phyloP scores from a whole-genome alignment of 2,329 filamentous ascomycete genomes.

The Clonostachys solani region DNA sequence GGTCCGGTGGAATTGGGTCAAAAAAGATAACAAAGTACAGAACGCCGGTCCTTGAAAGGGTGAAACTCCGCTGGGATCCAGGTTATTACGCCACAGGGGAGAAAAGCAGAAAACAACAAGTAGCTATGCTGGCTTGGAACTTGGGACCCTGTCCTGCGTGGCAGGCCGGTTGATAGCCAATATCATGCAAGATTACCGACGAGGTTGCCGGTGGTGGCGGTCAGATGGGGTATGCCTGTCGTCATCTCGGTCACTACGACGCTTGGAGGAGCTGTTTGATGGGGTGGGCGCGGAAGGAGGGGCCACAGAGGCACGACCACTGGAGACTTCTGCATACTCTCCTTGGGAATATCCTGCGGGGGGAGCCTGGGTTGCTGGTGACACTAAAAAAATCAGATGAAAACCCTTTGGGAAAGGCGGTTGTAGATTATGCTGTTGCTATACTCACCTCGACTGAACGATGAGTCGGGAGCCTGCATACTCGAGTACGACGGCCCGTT shows the following conservation, averaged over 20 bases:
- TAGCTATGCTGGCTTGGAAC: too few species aligned
- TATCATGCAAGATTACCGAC: conserved; percentile 19
- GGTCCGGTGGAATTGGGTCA: too few species aligned
- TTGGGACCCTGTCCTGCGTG: too few species aligned
- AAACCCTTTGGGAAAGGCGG: too few species aligned
- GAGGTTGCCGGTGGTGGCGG: conserved; percentile 30
- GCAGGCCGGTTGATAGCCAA: too few species aligned
- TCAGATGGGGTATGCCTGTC: conserved; percentile 30
- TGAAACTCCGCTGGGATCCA: conserved; percentile 1
- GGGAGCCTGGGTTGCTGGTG: conserved; percentile 26
- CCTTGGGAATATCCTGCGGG: conserved; percentile 22
- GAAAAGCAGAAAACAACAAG: conserved; percentile 14
- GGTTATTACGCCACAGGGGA: too few species aligned
- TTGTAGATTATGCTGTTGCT: conserved; percentile 13
- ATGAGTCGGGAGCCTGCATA: conserved; percentile 46
- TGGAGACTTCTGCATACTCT: conserved; percentile 47
- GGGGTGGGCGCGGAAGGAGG: conserved; percentile 26
- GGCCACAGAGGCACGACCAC: conserved; percentile 26
- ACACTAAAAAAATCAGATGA: conserved; percentile 46
- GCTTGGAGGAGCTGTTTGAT: conserved; percentile 21
- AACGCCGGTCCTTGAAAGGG: conserved; percentile 1
- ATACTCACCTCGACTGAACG: conserved; percentile 60
- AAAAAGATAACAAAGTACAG: neutral
- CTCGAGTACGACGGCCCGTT: conserved; percentile 25
- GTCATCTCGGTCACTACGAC: conserved; percentile 35